These are phyloP conservation scores for Parietichytrium sp. DNA, from an alignment of 108 stramenopile species.

Conservation along the genomic window DNA sequence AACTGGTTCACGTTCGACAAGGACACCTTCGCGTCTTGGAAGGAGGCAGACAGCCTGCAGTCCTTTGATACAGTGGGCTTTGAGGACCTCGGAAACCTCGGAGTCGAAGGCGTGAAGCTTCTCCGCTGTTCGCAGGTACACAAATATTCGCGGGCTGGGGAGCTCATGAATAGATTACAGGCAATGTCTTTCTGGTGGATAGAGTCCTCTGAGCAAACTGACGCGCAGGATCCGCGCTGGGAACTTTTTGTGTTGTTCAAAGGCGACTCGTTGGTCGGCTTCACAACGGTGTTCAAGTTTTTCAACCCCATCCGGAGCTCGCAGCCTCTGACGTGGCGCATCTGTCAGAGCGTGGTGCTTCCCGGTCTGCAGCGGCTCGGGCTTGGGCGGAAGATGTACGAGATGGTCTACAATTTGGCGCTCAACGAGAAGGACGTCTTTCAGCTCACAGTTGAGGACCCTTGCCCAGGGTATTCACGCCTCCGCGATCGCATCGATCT, in stretches of 20 bases:
- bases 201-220: conserved; percentile 21
- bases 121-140: not conserved
- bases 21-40: not conserved
- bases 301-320: not conserved
- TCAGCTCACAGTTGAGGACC: conserved; percentile 8
- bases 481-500: not conserved
- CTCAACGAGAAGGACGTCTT: not conserved
- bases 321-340: conserved; percentile 14
- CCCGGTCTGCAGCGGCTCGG: not conserved
- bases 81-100: not conserved
- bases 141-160: not conserved
- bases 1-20: not conserved
- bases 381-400: not conserved
- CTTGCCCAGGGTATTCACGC: conserved; percentile 19
- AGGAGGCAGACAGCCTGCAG: not conserved
- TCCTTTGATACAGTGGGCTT: too few species aligned
- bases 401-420: not conserved
- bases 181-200: conserved; percentile 37
- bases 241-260: not conserved
- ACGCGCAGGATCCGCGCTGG: conserved; percentile 4
- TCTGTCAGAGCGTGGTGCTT: conserved; percentile 16
- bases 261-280: not conserved
- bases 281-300: not conserved
- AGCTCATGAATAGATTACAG: not conserved
- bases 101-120: not conserved